Conservation (phyloP, 2,329 filamentous ascomycete genomes). For the Fusarium globosum region DNA sequence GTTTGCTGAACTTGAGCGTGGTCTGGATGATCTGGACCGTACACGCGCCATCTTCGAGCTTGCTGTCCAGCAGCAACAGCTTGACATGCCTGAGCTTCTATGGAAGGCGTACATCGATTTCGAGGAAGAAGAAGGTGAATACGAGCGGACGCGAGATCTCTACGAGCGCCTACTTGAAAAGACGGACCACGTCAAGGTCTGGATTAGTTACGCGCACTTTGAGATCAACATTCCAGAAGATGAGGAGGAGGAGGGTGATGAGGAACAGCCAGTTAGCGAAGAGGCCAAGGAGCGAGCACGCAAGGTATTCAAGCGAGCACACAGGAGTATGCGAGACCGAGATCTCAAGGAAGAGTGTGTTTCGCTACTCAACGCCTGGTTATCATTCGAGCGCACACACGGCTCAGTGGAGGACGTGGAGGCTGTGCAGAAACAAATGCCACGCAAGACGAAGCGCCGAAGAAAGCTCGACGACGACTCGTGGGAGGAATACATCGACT, state of each 20-base stretch:
- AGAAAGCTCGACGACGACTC: slow-evolving; percentile 91
- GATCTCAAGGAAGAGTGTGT: slow-evolving; percentile 96
- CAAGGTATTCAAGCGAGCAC: slow-evolving; percentile 84
- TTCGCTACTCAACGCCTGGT: slow-evolving; percentile 89
- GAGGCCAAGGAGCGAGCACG: slow-evolving; percentile 86
- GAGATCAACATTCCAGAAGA: slow-evolving; percentile 93
- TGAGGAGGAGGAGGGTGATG: slow-evolving; percentile 67
- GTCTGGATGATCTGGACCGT: slow-evolving; percentile 88
- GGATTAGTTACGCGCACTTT: slow-evolving; percentile 98
- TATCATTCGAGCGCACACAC: slow-evolving; percentile 89
- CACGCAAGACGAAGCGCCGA: slow-evolving; percentile 89
- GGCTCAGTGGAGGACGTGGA: slow-evolving; percentile 80
- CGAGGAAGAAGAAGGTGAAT: slow-evolving; percentile 94
- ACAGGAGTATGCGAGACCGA: slow-evolving; percentile 87
- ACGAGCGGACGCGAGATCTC: slow-evolving; percentile 80
- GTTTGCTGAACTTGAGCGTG: slow-evolving; percentile 92
- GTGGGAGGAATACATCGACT: slow-evolving; percentile 96
- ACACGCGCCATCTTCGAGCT: slow-evolving; percentile 93
- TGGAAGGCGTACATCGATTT: slow-evolving; percentile 99
- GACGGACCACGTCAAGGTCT: slow-evolving; percentile 99
- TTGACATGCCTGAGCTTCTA: slow-evolving; percentile 97
- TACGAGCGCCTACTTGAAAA: slow-evolving; percentile 93
- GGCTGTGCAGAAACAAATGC: slow-evolving; percentile 92
- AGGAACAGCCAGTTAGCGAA: slow-evolving; percentile 79
- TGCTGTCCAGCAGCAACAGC: slow-evolving; percentile 80